phyloP scores from a whole-genome alignment of 805 yeast genomes.

The Zygosaccharomyces kombuchaensis region DNA sequence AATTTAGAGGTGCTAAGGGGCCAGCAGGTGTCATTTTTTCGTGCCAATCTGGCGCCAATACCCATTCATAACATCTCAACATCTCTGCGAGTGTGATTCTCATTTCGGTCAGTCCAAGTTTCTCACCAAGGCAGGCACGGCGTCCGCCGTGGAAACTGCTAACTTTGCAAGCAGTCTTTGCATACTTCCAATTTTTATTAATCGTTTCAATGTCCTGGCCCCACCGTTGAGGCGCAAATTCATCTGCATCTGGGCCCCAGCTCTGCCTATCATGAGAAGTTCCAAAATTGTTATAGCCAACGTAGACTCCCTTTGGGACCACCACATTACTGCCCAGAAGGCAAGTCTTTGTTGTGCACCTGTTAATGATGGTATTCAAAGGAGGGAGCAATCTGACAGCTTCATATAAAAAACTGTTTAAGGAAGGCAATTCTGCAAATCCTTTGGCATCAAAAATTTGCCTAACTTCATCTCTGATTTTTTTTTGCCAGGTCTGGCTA shows the following conservation, averaged over 20 bases:
- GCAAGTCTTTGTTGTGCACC: conserved; percentile 39
- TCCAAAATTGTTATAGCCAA: conserved; percentile 52
- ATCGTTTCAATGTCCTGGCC: conserved; percentile 41
- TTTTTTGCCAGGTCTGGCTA: conserved; percentile 40
- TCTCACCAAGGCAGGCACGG: conserved; percentile 59
- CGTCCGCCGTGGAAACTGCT: conserved; percentile 58
- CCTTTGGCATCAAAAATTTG: conserved; percentile 29
- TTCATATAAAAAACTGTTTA: conserved; percentile 62
- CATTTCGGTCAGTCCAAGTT: conserved; percentile 47
- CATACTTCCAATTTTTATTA: conserved; percentile 37
- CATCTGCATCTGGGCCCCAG: conserved; percentile 46
- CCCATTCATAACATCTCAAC: conserved; percentile 36
- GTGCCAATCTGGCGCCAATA: conserved; percentile 42
- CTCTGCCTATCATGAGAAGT: conserved; percentile 42
- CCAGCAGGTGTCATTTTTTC: conserved; percentile 55
- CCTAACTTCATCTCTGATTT: conserved; percentile 45
- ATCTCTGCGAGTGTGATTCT: conserved; percentile 39
- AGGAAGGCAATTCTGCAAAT: conserved; percentile 51
- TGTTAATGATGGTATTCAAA: conserved; percentile 50
- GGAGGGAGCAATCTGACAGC: conserved; percentile 53
- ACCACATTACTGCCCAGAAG: conserved; percentile 40
- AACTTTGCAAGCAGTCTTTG: conserved; percentile 44
- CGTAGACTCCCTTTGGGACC: conserved; percentile 48
- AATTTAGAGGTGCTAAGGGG: conserved; percentile 47
- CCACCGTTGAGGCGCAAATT: conserved; percentile 50